phyloP scores from a whole-genome alignment of 1,284 basidiomycete genomes.

The Sparassis latifolia region DNA sequence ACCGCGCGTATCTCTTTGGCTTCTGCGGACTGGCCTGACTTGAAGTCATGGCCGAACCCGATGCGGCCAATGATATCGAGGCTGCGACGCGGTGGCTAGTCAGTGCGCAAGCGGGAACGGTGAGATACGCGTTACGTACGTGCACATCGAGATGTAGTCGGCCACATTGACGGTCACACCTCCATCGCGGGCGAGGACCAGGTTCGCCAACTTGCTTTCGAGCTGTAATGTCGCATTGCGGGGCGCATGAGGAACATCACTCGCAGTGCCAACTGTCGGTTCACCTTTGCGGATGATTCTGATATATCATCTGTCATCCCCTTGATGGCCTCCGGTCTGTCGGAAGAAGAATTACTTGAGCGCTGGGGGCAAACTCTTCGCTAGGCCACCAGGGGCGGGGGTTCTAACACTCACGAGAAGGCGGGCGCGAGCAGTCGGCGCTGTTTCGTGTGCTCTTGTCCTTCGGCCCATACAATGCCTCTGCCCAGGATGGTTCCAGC shows the following conservation, averaged over 20 bases:
- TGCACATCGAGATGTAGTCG: constrained; percentile 19
- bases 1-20: constrained; percentile 17
- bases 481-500: constrained; percentile 22
- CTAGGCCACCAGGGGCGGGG: background rate
- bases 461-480: constrained; percentile 26
- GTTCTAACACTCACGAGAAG: constrained; percentile 19
- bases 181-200: constrained; percentile 17
- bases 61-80: constrained; percentile 23
- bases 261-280: background rate
- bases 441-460: constrained; percentile 25
- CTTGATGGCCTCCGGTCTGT: constrained; percentile 19
- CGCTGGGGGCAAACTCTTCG: background rate
- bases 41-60: constrained; percentile 22
- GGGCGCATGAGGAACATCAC: too few relatives aligned
- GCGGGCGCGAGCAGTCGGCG: constrained; percentile 26
- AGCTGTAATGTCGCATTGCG: constrained; percentile 7
- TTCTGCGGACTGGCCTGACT: constrained; percentile 16
- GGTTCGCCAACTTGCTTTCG: constrained; percentile 21
- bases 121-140: constrained; percentile 5
- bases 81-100: constrained; percentile 4
- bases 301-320: constrained; percentile 22
- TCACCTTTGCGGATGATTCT: constrained; percentile 22
- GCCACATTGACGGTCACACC: constrained; percentile 20
- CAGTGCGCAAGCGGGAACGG: too few relatives aligned
- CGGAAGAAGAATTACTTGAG: too few relatives aligned